Evolutionary conservation across 2,329 filamentous ascomycete species (phyloP).

Genomic region (Trichoderma endophyticum): DNA sequence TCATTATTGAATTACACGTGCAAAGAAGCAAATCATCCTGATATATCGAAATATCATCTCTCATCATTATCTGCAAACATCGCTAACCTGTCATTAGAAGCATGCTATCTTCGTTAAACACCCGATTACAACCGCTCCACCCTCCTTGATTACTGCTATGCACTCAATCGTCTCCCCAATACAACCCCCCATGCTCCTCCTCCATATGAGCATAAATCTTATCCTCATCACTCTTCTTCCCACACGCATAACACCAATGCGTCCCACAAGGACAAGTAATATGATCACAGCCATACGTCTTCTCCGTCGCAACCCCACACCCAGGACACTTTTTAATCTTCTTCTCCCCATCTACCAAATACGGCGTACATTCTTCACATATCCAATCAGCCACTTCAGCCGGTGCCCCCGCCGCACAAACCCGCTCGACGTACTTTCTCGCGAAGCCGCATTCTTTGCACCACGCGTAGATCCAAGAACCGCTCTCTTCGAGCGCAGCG

Average conservation of each 20-base stretch:
- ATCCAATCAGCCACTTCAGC: slow-evolving; percentile 37
- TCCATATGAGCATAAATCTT: slow-evolving; percentile 40
- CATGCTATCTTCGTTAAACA: background rate
- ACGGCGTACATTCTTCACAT: slow-evolving; percentile 39
- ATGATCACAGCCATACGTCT: slow-evolving; percentile 39
- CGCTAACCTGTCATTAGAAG: background rate
- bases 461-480: slow-evolving; percentile 48
- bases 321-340: slow-evolving; percentile 34
- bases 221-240: slow-evolving; percentile 24
- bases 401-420: slow-evolving; percentile 42
- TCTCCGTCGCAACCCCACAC: slow-evolving; percentile 37
- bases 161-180: slow-evolving; percentile 12
- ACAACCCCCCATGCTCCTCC: slow-evolving; percentile 32
- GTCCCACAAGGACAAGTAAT: slow-evolving; percentile 36
- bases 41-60: background rate
- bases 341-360: background rate
- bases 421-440: slow-evolving; percentile 40
- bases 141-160: background rate
- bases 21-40: background rate
- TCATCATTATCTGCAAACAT: background rate
- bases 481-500: slow-evolving; percentile 39
- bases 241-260: slow-evolving; percentile 43
- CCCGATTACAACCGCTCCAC: background rate
- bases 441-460: slow-evolving; percentile 44
- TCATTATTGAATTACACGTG: too few relatives aligned